A percentile compares a stretch with the other conserved stretches of the same genome.
phyloP scores from a whole-genome alignment of 257 asterid species.

The Sherardia arvensis region DNA sequence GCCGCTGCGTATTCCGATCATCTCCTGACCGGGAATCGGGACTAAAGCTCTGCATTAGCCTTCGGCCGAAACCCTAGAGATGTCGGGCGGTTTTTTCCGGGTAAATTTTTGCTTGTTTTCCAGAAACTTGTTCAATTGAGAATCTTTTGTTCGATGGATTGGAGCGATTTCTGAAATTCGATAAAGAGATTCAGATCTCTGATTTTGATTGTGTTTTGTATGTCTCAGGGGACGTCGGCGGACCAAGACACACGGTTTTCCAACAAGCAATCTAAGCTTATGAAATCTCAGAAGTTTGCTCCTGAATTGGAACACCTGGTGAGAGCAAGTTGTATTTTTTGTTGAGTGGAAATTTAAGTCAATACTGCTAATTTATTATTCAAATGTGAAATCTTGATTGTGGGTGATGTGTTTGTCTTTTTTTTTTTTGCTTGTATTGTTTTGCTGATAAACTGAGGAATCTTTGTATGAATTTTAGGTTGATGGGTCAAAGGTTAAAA shows the following conservation, averaged over 20 bases:
- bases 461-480: constrained; percentile 36
- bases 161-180: background rate
- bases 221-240: constrained; percentile 86
- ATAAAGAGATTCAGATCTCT: constrained; percentile 2
- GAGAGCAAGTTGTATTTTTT: constrained; percentile 10
- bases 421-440: background rate
- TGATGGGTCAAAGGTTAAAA: constrained; percentile 82
- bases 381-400: constrained; percentile 5
- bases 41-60: background rate
- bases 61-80: constrained; percentile 52
- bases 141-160: background rate
- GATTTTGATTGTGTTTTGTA: background rate
- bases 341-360: background rate
- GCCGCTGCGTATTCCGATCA: background rate
- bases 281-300: constrained; percentile 93
- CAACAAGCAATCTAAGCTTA: constrained; percentile 91
- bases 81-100: constrained; percentile 97
- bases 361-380: background rate
- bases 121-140: background rate
- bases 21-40: background rate
- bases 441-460: background rate
- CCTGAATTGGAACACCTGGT: constrained; percentile 93
- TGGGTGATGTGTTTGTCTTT: background rate
- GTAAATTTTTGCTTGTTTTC: constrained; percentile 21
- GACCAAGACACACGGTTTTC: constrained; percentile 98